These are phyloP conservation scores for Cotoneaster glaucophyllus DNA, from an alignment of 306 rosid genomes.

Conservation along the genomic window DNA sequence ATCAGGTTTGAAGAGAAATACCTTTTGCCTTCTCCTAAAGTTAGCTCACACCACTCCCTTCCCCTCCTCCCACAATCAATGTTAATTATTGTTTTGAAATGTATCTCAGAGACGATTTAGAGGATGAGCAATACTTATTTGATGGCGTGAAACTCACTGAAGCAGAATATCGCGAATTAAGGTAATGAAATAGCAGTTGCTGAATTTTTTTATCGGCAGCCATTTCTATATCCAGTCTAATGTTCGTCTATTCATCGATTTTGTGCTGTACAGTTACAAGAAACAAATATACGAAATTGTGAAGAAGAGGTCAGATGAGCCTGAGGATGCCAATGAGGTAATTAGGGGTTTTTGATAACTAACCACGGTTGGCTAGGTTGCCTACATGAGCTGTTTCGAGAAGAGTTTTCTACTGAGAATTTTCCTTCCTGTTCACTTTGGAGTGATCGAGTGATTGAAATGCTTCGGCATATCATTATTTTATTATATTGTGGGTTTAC, in stretches of 20 bases:
- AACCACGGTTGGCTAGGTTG: background rate
- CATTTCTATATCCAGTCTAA: background rate
- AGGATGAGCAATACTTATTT: conserved; percentile 88
- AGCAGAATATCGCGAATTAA: conserved; percentile 50
- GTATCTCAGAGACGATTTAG: conserved; percentile 70
- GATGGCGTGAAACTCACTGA: conserved; percentile 70
- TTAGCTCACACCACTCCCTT: background rate
- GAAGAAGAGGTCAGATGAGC: conserved; percentile 71
- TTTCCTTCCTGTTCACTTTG: background rate
- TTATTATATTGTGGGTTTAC: background rate
- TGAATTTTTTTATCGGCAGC: background rate
- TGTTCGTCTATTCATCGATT: background rate
- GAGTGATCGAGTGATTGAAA: background rate
- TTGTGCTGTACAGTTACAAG: conserved; percentile 49
- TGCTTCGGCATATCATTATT: background rate
- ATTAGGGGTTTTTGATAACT: conserved; percentile 14
- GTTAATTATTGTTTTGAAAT: background rate
- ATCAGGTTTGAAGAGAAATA: conserved; percentile 47
- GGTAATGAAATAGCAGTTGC: conserved; percentile 29
- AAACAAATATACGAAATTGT: conserved; percentile 71
- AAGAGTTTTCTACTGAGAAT: background rate
- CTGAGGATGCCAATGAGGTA: conserved; percentile 67
- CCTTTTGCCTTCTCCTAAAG: background rate
- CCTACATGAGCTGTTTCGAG: background rate
- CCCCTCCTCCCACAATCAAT: background rate